These are phyloP conservation scores for Bimuria novae-zelandiae DNA, from an alignment of 2,329 filamentous ascomycete species.

Conservation along the genomic window DNA sequence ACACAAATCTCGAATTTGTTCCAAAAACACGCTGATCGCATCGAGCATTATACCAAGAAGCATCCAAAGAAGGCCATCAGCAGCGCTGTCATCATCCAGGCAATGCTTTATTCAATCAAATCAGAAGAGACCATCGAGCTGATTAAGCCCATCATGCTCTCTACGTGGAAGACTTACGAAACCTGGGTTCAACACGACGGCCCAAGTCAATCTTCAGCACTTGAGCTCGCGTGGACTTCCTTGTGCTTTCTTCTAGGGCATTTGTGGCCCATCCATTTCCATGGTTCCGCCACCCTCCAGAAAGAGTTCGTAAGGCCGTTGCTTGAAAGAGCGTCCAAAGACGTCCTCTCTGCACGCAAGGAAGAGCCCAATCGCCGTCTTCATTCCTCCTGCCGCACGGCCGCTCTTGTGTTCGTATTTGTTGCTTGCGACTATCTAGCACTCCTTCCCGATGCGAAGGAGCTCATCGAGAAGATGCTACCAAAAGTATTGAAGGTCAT, in stretches of 20 bases:
- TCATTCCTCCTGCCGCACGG: slow-evolving; percentile 24
- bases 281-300: slow-evolving; percentile 30
- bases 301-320: slow-evolving; percentile 29
- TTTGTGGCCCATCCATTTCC: slow-evolving; percentile 39
- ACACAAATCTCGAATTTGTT: slow-evolving; percentile 38
- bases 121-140: slow-evolving; percentile 30
- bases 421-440: slow-evolving; percentile 30
- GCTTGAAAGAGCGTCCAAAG: slow-evolving; percentile 31
- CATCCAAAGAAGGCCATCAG: slow-evolving; percentile 26
- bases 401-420: slow-evolving; percentile 35
- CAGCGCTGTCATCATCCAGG: slow-evolving; percentile 36
- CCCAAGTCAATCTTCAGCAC: slow-evolving; percentile 21
- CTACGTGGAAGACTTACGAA: slow-evolving; percentile 27
- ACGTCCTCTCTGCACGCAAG: slow-evolving; percentile 21
- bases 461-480: slow-evolving; percentile 25
- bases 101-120: slow-evolving; percentile 30
- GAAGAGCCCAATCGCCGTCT: slow-evolving; percentile 12
- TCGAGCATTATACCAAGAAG: slow-evolving; percentile 14
- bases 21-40: slow-evolving; percentile 30
- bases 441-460: slow-evolving; percentile 26
- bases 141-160: slow-evolving; percentile 27
- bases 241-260: slow-evolving; percentile 32
- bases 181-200: slow-evolving; percentile 26
- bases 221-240: slow-evolving; percentile 33
- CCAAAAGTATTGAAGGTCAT: slow-evolving; percentile 30